Conservation (phyloP, 2,329 filamentous ascomycete species). For the Falciphora oryzae region DNA sequence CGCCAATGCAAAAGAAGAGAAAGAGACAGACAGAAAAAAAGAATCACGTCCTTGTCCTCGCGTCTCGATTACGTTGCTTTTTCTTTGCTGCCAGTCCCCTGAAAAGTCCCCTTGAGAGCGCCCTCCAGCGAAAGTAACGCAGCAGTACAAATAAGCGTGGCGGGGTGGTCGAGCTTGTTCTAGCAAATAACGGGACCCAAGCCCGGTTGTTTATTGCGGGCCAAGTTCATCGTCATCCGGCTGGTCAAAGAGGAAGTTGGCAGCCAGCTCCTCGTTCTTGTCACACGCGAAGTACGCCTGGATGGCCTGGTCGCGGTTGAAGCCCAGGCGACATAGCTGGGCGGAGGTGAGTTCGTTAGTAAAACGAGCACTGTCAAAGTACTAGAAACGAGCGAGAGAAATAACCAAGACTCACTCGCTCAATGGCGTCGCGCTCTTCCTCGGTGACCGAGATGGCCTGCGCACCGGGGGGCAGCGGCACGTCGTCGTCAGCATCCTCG, state of each 20-base stretch:
- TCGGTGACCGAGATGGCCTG: slow-evolving; percentile 89
- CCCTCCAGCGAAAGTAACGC: too few species aligned
- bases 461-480: slow-evolving; percentile 77
- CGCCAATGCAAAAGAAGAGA: too few species aligned
- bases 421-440: slow-evolving; percentile 94
- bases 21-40: too few species aligned
- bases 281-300: slow-evolving; percentile 99
- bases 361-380: background rate
- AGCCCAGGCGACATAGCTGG: slow-evolving; percentile 86
- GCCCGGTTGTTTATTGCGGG: slow-evolving; percentile 27
- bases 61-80: too few species aligned
- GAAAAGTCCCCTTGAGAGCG: too few species aligned
- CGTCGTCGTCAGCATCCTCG: slow-evolving; percentile 81
- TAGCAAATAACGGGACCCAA: slow-evolving; percentile 1
- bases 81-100: too few species aligned
- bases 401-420: slow-evolving; percentile 66
- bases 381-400: too few species aligned
- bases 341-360: slow-evolving; percentile 2
- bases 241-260: slow-evolving; percentile 97
- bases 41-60: too few species aligned
- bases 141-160: too few species aligned
- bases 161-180: too few species aligned
- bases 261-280: slow-evolving; percentile 97
- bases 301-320: slow-evolving; percentile 87
- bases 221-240: slow-evolving; percentile 71